Base-by-base conservation (phyloP, 805 yeast species). In the Kluyveromyces wickerhamii region DNA sequence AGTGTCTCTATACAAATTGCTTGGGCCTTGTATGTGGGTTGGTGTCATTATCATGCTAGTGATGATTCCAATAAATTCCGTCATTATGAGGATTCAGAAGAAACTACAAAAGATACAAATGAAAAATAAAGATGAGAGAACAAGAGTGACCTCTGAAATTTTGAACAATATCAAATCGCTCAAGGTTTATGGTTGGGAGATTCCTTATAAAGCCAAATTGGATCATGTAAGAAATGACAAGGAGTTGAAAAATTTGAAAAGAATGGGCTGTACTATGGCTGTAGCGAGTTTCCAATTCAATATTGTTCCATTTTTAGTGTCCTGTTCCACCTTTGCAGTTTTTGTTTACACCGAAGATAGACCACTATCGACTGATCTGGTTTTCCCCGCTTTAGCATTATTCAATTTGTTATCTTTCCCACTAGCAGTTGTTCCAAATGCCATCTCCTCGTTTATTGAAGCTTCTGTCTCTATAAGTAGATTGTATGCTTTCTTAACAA, bases 101-200 rank as follows among this genome's bases (percentile, higher is more conserved):
- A 66, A 57, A 8, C 65, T 86, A 41, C 96, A 88, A 60, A 83
- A 81, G 54, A 58, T 67, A 5, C 96, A 87, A 61, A 92, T 92
- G 97, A 72, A 72, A 44, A 73, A 74, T 51, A 89, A 92, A 58
- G 99, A 92, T 62, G 82, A 80, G 56, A 78, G 99, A 66, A 83
- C 96, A 8, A 77, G 96, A 46, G 66, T 88, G 28, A 81, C 86
- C 36, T 77, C 85, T 41, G 96, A 89, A 56, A 83, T 89, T 37
- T 68, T 89, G 56, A 85, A 84, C 57, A 89, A 88, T 52, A 85
- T 92, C 57, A 89, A 87, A 63, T 85, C 96, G 9, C 67, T 92
- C 55, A 92, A 92, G 57, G 69, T 94, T 32, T 92, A 92, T 52
- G 94, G 94, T 2, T 92, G 99, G 99, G 99, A 92, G 62, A 63